These are phyloP conservation scores for Pythium periplocum DNA, from an alignment of 352 stramenopile species.

Conservation along the genomic window DNA sequence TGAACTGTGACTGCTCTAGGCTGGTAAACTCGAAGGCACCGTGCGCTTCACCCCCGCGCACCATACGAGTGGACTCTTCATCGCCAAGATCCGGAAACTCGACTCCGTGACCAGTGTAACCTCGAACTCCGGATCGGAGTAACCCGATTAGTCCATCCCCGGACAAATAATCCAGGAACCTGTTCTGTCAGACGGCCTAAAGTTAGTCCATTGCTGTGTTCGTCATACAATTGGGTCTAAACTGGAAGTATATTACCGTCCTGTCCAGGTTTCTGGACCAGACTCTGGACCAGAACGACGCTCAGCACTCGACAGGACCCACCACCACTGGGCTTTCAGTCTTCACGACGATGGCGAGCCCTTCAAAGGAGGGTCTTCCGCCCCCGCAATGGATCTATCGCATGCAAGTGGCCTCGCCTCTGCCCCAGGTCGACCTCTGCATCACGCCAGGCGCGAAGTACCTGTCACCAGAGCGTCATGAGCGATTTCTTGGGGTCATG, in stretches of 20 bases:
- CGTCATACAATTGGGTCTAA: too few relatives aligned
- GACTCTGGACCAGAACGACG: too few relatives aligned
- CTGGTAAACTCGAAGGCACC: conserved; percentile 36
- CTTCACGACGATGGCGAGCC: too few relatives aligned
- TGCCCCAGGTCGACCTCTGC: conserved; percentile 9
- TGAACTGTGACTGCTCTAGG: conserved; percentile 1
- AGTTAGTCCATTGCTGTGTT: too few relatives aligned
- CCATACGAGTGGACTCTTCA: conserved; percentile 68
- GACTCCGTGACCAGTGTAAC: too few relatives aligned
- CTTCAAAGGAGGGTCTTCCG: too few relatives aligned
- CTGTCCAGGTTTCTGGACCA: too few relatives aligned
- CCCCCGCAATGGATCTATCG: conserved; percentile 6
- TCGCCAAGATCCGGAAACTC: conserved; percentile 50
- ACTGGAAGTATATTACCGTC: too few relatives aligned
- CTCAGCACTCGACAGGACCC: too few relatives aligned
- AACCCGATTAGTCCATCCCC: neutral
- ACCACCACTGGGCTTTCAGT: too few relatives aligned
- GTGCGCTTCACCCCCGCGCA: conserved; percentile 70
- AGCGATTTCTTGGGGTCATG: conserved; percentile 9
- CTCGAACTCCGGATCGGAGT: neutral
- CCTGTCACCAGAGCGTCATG: neutral
- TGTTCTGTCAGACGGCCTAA: too few relatives aligned
- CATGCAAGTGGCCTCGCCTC: conserved; percentile 6
- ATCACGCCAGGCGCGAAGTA: conserved; percentile 6
- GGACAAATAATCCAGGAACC: too few relatives aligned